Conservation (phyloP, 75 land plant genomes). For the Pinus tabuliformis region DNA sequence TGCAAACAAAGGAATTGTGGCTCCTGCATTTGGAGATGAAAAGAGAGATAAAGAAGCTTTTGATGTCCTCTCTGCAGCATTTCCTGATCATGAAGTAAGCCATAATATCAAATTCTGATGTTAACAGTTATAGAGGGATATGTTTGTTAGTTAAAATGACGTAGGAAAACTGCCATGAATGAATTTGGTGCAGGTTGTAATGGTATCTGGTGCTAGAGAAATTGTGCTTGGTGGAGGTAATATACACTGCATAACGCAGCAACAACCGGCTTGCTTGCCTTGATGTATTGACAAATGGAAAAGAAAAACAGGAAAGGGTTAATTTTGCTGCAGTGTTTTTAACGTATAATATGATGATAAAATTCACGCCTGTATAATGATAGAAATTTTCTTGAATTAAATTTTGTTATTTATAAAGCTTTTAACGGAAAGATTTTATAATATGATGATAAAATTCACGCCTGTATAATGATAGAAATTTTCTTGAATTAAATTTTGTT, state of each 20-base stretch:
- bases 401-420: no score
- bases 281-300: not conserved
- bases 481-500: not conserved
- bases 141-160: not conserved
- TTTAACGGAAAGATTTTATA: not conserved
- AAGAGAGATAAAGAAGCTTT: conserved; percentile 69
- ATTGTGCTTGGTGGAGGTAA: conserved; percentile 79
- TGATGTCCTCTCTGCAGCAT: conserved; percentile 52
- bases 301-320: not conserved
- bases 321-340: not conserved
- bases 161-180: not conserved
- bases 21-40: conserved; percentile 86
- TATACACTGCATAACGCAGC: conserved; percentile 91
- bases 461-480: not conserved
- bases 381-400: no score
- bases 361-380: no score
- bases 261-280: conserved; percentile 46
- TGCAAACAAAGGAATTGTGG: conserved; percentile 80
- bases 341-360: no score
- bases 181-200: conserved; percentile 54
- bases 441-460: not conserved
- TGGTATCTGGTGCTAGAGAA: conserved; percentile 70
- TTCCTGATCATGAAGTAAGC: conserved; percentile 74
- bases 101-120: not conserved
- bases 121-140: not conserved